A percentile compares a stretch with the other conserved stretches of the same genome.
phyloP scores from a whole-genome alignment of 2,329 filamentous ascomycete genomes.

The Alternaria sp. region DNA sequence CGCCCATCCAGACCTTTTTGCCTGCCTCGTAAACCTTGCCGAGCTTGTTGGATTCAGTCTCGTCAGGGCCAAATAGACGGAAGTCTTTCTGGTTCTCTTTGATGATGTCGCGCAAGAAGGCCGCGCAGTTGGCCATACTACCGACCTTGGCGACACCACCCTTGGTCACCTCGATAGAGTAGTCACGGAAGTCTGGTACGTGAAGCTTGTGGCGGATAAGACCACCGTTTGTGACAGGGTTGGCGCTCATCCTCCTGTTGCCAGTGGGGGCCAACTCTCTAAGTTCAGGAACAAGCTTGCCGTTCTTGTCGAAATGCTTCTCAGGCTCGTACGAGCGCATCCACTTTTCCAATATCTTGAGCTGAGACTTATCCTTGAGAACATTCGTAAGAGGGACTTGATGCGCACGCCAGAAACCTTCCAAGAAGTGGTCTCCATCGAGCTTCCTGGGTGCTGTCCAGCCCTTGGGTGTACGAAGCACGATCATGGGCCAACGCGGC shows the following conservation, averaged over 20 bases:
- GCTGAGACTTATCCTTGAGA: constrained; percentile 69
- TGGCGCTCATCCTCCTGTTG: constrained; percentile 76
- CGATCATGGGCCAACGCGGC: constrained; percentile 80
- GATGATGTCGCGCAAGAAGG: constrained; percentile 73
- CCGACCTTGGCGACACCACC: constrained; percentile 65
- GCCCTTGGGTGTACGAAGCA: constrained; percentile 80
- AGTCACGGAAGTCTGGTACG: constrained; percentile 75
- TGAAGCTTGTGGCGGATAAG: constrained; percentile 71
- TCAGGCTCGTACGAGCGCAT: constrained; percentile 81
- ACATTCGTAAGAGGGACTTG: constrained; percentile 80
- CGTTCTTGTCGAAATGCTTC: constrained; percentile 71
- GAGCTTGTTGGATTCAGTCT: constrained; percentile 84
- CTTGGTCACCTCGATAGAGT: constrained; percentile 69
- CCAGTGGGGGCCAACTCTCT: constrained; percentile 72
- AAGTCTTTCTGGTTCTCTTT: constrained; percentile 72
- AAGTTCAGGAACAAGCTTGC: constrained; percentile 70
- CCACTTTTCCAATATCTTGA: constrained; percentile 77
- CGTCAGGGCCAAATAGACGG: constrained; percentile 80
- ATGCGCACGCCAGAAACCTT: constrained; percentile 81
- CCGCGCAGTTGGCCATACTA: constrained; percentile 76
- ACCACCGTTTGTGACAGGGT: constrained; percentile 78
- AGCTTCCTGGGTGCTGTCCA: constrained; percentile 80
- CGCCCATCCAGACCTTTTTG: constrained; percentile 83
- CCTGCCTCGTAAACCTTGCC: constrained; percentile 74
- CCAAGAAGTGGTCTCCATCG: constrained; percentile 70